Evolutionary conservation across 2,329 filamentous ascomycete species (phyloP), one percentile per base, ranked within the genome.

Genomic region (Rhinocladiella similis): DNA sequence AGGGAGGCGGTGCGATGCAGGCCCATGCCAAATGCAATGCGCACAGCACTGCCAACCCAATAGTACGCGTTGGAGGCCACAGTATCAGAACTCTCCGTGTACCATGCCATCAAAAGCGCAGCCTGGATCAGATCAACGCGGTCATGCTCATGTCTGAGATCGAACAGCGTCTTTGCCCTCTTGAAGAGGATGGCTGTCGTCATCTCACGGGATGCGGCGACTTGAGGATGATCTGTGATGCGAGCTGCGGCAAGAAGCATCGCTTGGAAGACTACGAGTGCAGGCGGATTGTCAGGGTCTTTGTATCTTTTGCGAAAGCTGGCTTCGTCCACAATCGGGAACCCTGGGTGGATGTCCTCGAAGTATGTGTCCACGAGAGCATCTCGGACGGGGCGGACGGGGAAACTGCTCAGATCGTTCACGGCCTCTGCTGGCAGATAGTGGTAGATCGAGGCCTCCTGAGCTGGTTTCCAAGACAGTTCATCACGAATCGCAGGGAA

Each of bases 241-340:
- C 67, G 66, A 25, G 67, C 62, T 13, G 66, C 65, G 3, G 64
- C 68, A 1, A 69, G 54, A n/a, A 70, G 59, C 2, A 70, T 63
- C 6, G 61, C 54, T 46, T 70, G 68, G 7, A 70, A 58, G 13
- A 69, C 52, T n/a, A 70, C 50, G 6, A 70, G 55, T 9, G 67
- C 60, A 3, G 67, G 67, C 3, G 64, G 65, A 14, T 63, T 58
- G 1, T 70, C 62, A 5, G 53, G 47, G 29, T 58, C 42, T 79
- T 68, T 97, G 61, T 82, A 81, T 54, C 77, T 75, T 2, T 70
- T 66, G 75, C 81, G 79, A 62, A 83, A 82, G 19, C 75, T 63
- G 27, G 77, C 74, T 63, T 82, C 76, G 43, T 82, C 78, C 20
- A 83, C 68, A 18, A 83, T 73, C 9, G 80, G 80, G 57, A 78